Evolutionary conservation across 2,329 filamentous ascomycete species (phyloP).

Genomic region (Lecanicillium sp.): DNA sequence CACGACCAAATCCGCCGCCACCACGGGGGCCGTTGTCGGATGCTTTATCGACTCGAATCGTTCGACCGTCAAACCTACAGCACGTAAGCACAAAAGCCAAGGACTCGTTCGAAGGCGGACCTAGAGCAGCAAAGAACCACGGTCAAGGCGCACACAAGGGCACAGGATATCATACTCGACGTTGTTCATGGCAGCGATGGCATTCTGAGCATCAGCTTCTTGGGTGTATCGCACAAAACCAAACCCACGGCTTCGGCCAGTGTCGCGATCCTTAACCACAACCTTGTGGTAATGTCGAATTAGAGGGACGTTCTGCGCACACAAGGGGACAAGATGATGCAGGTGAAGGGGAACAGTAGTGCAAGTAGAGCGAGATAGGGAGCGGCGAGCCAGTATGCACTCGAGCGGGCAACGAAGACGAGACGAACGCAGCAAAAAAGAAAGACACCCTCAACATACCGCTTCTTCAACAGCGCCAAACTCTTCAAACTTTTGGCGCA

Average conservation of each 20-base stretch:
- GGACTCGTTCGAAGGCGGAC: constrained; percentile 9
- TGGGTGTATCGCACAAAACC: constrained; percentile 87
- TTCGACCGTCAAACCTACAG: constrained; percentile 80
- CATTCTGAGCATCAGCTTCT: constrained; percentile 67
- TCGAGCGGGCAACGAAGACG: neutral
- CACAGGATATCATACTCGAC: constrained; percentile 59
- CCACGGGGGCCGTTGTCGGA: constrained; percentile 66
- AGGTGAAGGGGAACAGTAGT: neutral
- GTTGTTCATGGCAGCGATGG: constrained; percentile 77
- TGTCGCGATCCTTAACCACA: constrained; percentile 96
- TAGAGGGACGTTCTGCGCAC: constrained; percentile 6
- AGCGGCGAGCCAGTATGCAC: neutral
- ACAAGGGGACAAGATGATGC: neutral
- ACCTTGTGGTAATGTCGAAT: constrained; percentile 38
- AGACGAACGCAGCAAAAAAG: constrained; percentile 1
- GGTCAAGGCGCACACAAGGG: constrained; percentile 5
- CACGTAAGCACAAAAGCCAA: constrained; percentile 9
- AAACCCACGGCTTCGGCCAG: constrained; percentile 91
- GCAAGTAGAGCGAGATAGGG: neutral
- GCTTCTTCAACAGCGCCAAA: constrained; percentile 91
- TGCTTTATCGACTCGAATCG: constrained; percentile 92
- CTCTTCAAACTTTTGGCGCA: constrained; percentile 87
- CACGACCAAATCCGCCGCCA: constrained; percentile 43
- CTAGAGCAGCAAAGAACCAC: constrained; percentile 8
- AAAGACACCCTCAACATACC: constrained; percentile 49